Evolutionary conservation across 2,329 filamentous ascomycete genomes (phyloP), one percentile per base, ranked within the genome.

Genomic region (Penicillium sp.): DNA sequence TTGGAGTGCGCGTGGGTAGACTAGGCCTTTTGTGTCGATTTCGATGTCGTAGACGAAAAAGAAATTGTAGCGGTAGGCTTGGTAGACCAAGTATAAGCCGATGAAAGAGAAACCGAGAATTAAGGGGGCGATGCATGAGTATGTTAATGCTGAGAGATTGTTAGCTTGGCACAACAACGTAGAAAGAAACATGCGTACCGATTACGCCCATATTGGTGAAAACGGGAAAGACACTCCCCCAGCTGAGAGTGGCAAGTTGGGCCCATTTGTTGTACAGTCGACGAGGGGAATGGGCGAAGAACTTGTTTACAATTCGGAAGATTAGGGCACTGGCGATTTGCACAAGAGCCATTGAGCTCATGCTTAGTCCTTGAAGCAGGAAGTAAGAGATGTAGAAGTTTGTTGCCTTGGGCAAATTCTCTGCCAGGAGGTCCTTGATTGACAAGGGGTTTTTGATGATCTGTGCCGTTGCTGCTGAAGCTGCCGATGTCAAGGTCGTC

Each of bases 311-410:
- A 11, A 96, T 74, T 46, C 85, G 85, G 71, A 90, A 91, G 22
- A 93, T 78, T 21, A 91, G 68, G 26, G 96, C 83, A 24, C 91
- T 90, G 26, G 79, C 81, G 33, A 89, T 80, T 64, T 96, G 91
- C 1, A 95, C 81, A 2, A 97, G 75, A 1, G 90, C 84, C 48
- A 87, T 82, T 0, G 90, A 85, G 10, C 91, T 90, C 59, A 92
- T 84, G 4, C 86, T 87, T 45, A 98, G 73, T 29, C 93, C 95
- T 73, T 98, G 93, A 1, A 99, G 87, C 24, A 98, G 84, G 67
- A 98, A 96, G 78, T 97, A 99, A 0, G 89, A 92, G 14, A 98
- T 89, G 74, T 97, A 99, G 70, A 97, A 96, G 74, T 96, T 98
- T 57, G 91, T 93, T 0, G 92, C 88, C 63, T 88, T 90, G 19